phyloP scores from a whole-genome alignment of 2,329 filamentous ascomycete genomes.

The Monosporascus cannonballus region DNA sequence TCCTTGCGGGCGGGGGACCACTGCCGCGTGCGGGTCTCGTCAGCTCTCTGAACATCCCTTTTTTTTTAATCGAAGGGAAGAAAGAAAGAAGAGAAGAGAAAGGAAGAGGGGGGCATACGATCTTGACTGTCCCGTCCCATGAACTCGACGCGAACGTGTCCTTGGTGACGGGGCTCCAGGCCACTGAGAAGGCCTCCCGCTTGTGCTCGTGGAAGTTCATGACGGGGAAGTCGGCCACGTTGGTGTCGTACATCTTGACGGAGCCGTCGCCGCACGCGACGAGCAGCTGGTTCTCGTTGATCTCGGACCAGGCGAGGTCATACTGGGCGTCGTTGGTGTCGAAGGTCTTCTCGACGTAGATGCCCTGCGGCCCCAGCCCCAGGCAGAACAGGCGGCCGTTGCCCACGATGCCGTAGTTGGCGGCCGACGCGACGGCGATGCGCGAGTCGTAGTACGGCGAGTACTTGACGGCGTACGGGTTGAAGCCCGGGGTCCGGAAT shows the following conservation, averaged over 20 bases:
- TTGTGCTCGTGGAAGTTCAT: conserved; percentile 92
- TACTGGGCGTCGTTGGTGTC: conserved; percentile 97
- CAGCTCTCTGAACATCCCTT: neutral
- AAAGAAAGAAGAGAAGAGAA: neutral
- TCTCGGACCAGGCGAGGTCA: conserved; percentile 91
- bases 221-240: conserved; percentile 73
- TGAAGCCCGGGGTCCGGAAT: conserved; percentile 88
- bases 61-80: too few species aligned
- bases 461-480: conserved; percentile 96
- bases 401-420: conserved; percentile 95
- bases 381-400: conserved; percentile 88
- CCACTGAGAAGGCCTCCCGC: conserved; percentile 84
- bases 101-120: conserved; percentile 45
- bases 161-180: conserved; percentile 89
- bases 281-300: conserved; percentile 90
- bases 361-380: conserved; percentile 74
- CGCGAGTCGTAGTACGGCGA: conserved; percentile 96
- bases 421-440: conserved; percentile 81
- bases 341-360: conserved; percentile 81
- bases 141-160: conserved; percentile 85
- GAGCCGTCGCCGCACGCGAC: conserved; percentile 89
- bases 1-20: conserved; percentile 77
- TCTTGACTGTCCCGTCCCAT: conserved; percentile 94
- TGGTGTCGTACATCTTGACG: conserved; percentile 88
- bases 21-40: conserved; percentile 27